These are phyloP conservation scores for Phytophthora foliorum DNA, from an alignment of 352 stramenopile species.

Conservation along the genomic window DNA sequence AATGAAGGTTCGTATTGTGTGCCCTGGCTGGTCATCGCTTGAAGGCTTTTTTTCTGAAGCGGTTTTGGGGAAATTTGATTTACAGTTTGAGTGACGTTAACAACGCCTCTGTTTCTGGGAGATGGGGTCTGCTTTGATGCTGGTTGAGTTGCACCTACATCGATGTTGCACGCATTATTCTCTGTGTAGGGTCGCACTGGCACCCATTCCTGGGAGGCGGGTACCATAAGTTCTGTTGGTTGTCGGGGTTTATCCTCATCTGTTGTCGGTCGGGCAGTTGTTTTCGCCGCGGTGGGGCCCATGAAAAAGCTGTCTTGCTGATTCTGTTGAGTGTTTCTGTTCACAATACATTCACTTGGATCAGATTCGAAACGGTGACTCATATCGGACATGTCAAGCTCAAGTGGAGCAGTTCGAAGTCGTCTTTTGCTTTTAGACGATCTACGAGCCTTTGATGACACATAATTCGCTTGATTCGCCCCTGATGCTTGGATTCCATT, in stretches of 20 bases:
- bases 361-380: constrained; percentile 7
- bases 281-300: not conserved
- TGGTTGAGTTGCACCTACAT: not conserved
- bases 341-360: constrained; percentile 1
- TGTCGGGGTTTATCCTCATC: not conserved
- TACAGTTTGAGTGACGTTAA: not conserved
- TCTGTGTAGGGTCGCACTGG: not conserved
- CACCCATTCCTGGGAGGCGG: not conserved
- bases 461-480: not conserved
- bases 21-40: constrained; percentile 9
- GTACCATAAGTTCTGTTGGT: not conserved
- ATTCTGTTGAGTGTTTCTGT: constrained; percentile 6
- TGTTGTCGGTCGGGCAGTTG: not conserved
- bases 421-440: not conserved
- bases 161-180: not conserved
- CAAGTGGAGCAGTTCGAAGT: constrained; percentile 15
- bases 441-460: not conserved
- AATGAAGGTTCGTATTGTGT: constrained; percentile 30
- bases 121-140: not conserved
- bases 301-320: not conserved
- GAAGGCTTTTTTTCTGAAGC: not conserved
- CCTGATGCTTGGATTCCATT: not conserved
- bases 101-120: not conserved
- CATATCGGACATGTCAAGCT: constrained; percentile 14
- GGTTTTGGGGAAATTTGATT: not conserved